These are phyloP conservation scores for Immersiporthe knoxdaviesiana DNA, from an alignment of 2,329 filamentous ascomycete species.

Conservation along the genomic window DNA sequence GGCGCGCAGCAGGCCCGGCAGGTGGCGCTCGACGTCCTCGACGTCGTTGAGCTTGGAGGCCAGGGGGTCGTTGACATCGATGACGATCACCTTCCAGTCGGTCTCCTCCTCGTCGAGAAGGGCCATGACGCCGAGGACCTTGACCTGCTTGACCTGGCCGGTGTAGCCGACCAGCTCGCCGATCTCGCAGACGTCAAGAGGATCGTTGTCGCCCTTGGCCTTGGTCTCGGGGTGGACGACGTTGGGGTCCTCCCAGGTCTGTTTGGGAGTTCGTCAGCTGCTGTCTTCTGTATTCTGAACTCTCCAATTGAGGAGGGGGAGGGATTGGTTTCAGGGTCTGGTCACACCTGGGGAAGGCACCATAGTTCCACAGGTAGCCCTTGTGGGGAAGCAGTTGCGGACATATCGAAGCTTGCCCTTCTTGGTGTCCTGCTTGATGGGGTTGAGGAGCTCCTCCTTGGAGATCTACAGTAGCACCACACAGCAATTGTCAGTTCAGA, in stretches of 20 bases:
- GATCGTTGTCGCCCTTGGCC: conserved; percentile 99
- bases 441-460: conserved; percentile 98
- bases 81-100: conserved; percentile 99
- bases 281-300: not conserved
- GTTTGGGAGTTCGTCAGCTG: conserved; percentile 30
- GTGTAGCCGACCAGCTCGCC: conserved; percentile 96
- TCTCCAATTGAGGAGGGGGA: conserved; percentile 11
- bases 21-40: conserved; percentile 97
- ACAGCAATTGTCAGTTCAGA: conserved; percentile 1
- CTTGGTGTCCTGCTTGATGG: conserved; percentile 99
- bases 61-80: conserved; percentile 96
- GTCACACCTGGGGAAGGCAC: conserved; percentile 88
- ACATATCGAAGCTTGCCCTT: conserved; percentile 99
- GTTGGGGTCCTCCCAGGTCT: conserved; percentile 99
- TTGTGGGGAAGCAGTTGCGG: conserved; percentile 99
- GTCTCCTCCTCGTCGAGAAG: conserved; percentile 99
- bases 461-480: conserved; percentile 69
- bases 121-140: conserved; percentile 99
- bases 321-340: conserved; percentile 7
- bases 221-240: conserved; percentile 96
- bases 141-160: conserved; percentile 99
- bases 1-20: conserved; percentile 92
- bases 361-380: conserved; percentile 99
- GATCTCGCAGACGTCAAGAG: conserved; percentile 98
- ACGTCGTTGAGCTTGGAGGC: conserved; percentile 97